Evolutionary conservation across 352 stramenopile genomes (phyloP), one percentile per base, ranked within the genome.

Genomic region (Phytophthora capsici): DNA sequence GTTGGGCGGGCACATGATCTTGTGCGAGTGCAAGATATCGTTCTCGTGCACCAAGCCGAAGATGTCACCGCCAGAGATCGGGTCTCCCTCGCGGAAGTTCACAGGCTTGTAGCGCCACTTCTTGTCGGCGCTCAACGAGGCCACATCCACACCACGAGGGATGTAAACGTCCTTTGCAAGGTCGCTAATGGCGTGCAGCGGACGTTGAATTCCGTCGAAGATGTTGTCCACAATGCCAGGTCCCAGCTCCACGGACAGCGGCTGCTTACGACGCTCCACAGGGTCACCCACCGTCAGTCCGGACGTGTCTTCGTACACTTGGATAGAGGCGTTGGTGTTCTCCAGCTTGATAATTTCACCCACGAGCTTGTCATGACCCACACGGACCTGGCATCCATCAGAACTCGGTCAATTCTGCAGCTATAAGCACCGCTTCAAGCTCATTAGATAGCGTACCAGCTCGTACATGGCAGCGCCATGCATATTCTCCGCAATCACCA

Each of bases 281-380:
- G 97, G 97, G 75, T 99, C 98, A 20, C 98, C 98, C 40, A 99
- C 97, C 9, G 96, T 99, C 44, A 99, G 77, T 50, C 98, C 98
- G 14, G 88, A 95, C 53, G 97, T 99, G 77, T 99, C 97, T 74
- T 99, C 97, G 84, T 99, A 99, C 41, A 99, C 97, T 75, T 99
- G 98, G 68, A 99, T 99, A 44, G 95, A 99, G 30, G 97, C 98
- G 49, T 98, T 99, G 64, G 99, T 98, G 69, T 98, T 97, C 74
- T 99, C 97, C 28, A 99, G 88, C 88, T 99, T 99, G 68, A 99
- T 99, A 73, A 99, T 99, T 81, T 99, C 98, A 67, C 98, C 98
- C 48, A 99, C 98, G 37, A 99, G 94, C 77, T 99, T 99, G 79
- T 98, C 94, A 75, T 99, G 97, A 17, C 98, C 98, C 40, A 99